Base-by-base conservation (phyloP, 768 basidiomycete species). In the Steccherinum ochraceum region DNA sequence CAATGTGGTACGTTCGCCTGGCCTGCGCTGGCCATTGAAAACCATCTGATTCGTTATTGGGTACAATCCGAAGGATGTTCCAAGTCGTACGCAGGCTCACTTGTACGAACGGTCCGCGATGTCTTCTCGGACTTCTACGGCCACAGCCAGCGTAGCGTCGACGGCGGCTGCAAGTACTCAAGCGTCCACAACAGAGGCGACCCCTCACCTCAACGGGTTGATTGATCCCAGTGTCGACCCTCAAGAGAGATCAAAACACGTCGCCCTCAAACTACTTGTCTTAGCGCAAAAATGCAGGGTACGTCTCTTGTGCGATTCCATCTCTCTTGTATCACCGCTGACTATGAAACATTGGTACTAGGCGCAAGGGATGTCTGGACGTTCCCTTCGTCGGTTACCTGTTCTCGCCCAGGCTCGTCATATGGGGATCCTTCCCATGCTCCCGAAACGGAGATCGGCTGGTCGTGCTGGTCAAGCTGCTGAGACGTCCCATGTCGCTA, bases 311-410 rank as follows among this genome's bases (percentile, higher is more conserved):
- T n/a, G n/a, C n/a, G 30, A 7, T 35, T 35, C 30, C 30, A 7
- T 16, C 30, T 40, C 46, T 39, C 24, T 7, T 18, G 10, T 23
- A 49, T 27, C 19, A 27, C 20, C 25, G 1, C 21, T 46, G 30
- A 13, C 26, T n/a, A n/a, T 45, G 45, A 49, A 48, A 11, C 16
- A 19, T 42, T 48, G 4, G 21, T 46, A 11, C 24, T 24, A 89
- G 86, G 65, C 65, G 16, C 83, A 92, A 64, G 79, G 79, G n/a
- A 82, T 98, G 76, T 96, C 94, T 13, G 96, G 96, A 12, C 84
- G 96, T 27, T 85, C 90, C 1, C 76, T 99, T 12, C 82, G 96
- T 12, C 83, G 93, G 5, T 74, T 99, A n/a, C 96, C 96, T 2
- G 92, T 98, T 43, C 79, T 98, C 18, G 91, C 94, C 1, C 81